phyloP scores from a whole-genome alignment of 1,284 basidiomycete species.

The Boletus sp. region DNA sequence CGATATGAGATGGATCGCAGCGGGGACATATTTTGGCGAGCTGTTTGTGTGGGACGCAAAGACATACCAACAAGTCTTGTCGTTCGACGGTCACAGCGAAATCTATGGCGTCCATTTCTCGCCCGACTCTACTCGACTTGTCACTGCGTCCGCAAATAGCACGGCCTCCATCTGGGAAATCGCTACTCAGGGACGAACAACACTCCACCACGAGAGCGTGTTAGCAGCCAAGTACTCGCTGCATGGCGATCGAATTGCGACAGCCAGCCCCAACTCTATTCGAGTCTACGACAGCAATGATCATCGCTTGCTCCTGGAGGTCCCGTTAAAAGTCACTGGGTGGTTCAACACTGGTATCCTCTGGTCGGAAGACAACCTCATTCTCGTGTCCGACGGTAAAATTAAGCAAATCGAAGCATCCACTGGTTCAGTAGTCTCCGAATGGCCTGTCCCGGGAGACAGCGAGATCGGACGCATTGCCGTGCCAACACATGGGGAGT shows the following conservation, averaged over 20 bases:
- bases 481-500: not conserved
- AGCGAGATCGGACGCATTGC: not conserved
- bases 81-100: not conserved
- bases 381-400: not conserved
- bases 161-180: constrained; percentile 3
- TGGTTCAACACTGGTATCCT: not conserved
- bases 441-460: not conserved
- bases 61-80: not conserved
- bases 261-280: not conserved
- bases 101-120: constrained; percentile 7
- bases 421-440: not conserved
- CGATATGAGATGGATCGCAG: constrained; percentile 7
- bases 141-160: not conserved
- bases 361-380: not conserved
- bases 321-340: not conserved
- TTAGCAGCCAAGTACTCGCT: not conserved
- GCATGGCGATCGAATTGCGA: not conserved
- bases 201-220: not conserved
- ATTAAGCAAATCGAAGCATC: not conserved
- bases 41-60: not conserved
- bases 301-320: not conserved
- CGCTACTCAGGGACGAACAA: not conserved
- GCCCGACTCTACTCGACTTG: constrained; percentile 6
- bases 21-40: not conserved
- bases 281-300: not conserved